These are phyloP conservation scores for Sarocladiaceae sp. DNA, from an alignment of 2,329 filamentous ascomycete genomes.

Conservation along the genomic window DNA sequence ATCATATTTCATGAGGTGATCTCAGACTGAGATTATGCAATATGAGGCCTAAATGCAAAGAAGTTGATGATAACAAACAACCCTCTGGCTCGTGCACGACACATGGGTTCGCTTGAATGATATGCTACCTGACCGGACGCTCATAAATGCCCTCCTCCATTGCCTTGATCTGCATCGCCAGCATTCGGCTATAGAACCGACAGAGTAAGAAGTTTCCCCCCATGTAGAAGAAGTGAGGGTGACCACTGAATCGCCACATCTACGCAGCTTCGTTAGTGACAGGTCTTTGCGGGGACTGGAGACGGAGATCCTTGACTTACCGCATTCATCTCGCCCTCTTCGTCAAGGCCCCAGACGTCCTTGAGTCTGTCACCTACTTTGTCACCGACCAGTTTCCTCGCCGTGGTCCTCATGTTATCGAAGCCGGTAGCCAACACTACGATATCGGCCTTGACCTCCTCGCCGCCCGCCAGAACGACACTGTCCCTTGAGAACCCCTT, in stretches of 20 bases:
- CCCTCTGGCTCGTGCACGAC: too few relatives aligned
- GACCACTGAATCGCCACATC: conserved; percentile 32
- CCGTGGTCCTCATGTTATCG: conserved; percentile 29
- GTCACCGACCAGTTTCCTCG: conserved; percentile 29
- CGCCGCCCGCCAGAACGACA: conserved; percentile 24
- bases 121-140: neutral
- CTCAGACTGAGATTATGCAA: too few relatives aligned
- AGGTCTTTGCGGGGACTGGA: neutral
- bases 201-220: conserved; percentile 28
- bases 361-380: conserved; percentile 24
- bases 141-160: conserved; percentile 18
- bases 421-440: conserved; percentile 38
- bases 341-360: conserved; percentile 31
- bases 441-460: conserved; percentile 30
- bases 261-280: conserved; percentile 11
- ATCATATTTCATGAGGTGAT: too few relatives aligned
- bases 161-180: conserved; percentile 34
- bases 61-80: too few relatives aligned
- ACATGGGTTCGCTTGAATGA: too few relatives aligned
- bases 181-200: conserved; percentile 27
- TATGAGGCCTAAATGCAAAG: too few relatives aligned
- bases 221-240: conserved; percentile 33
- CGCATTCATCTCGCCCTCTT: conserved; percentile 22
- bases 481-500: conserved; percentile 21
- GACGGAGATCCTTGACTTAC: conserved; percentile 17